phyloP scores from a whole-genome alignment of 2,329 filamentous ascomycete species.

The Aspergillus niger region DNA sequence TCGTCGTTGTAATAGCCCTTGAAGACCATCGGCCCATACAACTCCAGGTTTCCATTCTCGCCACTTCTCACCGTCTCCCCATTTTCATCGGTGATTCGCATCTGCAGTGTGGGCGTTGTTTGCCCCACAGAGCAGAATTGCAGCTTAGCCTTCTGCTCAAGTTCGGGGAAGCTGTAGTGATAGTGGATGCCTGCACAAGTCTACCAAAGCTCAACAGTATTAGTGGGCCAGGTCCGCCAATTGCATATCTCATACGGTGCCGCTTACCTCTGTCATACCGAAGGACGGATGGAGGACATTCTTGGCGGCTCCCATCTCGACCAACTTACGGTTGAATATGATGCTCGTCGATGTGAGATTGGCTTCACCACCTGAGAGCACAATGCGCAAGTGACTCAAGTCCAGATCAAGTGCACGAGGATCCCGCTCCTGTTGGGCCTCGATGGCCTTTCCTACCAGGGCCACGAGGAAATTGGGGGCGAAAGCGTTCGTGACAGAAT shows the following conservation, averaged over 20 bases:
- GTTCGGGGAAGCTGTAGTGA: constrained; percentile 43
- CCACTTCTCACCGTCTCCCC: background rate
- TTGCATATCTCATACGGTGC: background rate
- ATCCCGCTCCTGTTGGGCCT: constrained; percentile 47
- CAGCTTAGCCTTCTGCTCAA: constrained; percentile 33
- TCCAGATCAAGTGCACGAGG: constrained; percentile 37
- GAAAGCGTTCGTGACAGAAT: constrained; percentile 33
- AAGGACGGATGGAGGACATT: constrained; percentile 38
- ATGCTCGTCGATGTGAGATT: constrained; percentile 38
- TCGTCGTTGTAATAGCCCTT: constrained; percentile 7
- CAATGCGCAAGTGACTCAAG: constrained; percentile 25
- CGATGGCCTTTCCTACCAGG: constrained; percentile 12
- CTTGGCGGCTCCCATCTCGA: constrained; percentile 39
- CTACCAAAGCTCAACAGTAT: background rate
- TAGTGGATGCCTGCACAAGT: constrained; percentile 55
- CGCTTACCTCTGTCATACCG: constrained; percentile 44
- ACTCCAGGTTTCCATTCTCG: constrained; percentile 1
- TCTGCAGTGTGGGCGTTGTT: background rate
- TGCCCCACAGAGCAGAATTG: constrained; percentile 1
- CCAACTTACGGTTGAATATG: constrained; percentile 34
- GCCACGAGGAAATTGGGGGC: constrained; percentile 31
- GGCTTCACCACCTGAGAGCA: constrained; percentile 45
- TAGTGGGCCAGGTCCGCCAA: background rate
- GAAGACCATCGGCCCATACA: constrained; percentile 3
- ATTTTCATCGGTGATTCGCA: background rate